Evolutionary conservation across 2,329 filamentous ascomycete genomes (phyloP).

Genomic region (Ceratocystis colombiana): DNA sequence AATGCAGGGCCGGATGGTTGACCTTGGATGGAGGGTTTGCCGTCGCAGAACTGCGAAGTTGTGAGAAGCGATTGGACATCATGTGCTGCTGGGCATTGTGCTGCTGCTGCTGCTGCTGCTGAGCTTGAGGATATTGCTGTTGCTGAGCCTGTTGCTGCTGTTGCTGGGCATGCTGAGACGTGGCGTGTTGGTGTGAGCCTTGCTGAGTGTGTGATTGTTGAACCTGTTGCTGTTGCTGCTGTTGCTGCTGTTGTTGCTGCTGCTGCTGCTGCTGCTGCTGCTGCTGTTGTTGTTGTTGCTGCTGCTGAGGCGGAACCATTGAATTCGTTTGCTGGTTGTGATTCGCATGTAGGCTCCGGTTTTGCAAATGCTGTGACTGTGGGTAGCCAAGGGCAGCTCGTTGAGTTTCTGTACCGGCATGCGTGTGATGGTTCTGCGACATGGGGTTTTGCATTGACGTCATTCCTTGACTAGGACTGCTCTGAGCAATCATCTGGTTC

Average conservation of each 20-base stretch:
- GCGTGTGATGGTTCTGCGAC: conserved; percentile 20
- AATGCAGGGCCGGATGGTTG: conserved; percentile 16
- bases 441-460: conserved; percentile 17
- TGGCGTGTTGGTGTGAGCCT: conserved; percentile 20
- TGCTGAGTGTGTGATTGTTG: conserved; percentile 25
- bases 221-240: neutral
- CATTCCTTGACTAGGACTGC: conserved; percentile 17
- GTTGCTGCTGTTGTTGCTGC: conserved; percentile 13
- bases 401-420: conserved; percentile 16
- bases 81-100: neutral
- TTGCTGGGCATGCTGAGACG: conserved; percentile 26
- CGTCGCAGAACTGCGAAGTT: neutral
- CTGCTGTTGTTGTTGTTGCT: conserved; percentile 25
- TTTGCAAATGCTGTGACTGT: conserved; percentile 16
- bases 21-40: conserved; percentile 21
- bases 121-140: conserved; percentile 25
- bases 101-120: conserved; percentile 27
- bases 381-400: conserved; percentile 14
- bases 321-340: conserved; percentile 24
- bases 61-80: conserved; percentile 16
- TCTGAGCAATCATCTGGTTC: conserved; percentile 23
- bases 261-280: conserved; percentile 24
- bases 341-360: conserved; percentile 15
- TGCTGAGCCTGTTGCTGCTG: conserved; percentile 21
- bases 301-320: conserved; percentile 14